Evolutionary conservation across 805 yeast species (phyloP).

Genomic region (Dipodascus geniculatus): DNA sequence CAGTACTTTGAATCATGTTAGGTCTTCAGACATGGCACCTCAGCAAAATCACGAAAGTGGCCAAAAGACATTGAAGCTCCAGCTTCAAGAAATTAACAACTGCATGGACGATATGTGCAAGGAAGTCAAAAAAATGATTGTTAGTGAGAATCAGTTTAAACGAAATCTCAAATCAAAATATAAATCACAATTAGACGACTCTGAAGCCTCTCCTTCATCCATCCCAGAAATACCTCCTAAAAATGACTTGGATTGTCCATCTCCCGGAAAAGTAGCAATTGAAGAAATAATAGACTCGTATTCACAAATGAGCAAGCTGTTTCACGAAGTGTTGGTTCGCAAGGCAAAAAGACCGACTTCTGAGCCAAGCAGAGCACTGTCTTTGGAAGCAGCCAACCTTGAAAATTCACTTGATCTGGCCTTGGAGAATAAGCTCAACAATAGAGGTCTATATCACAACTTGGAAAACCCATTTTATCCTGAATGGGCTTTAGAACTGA

Average conservation of each 20-base stretch:
- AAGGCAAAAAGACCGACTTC: neutral
- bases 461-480: neutral
- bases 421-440: neutral
- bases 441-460: neutral
- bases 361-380: neutral
- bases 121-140: neutral
- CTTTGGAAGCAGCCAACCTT: neutral
- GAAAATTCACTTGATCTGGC: neutral
- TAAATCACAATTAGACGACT: neutral
- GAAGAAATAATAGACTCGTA: neutral
- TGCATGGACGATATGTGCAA: neutral
- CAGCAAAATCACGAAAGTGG: neutral
- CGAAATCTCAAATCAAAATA: neutral
- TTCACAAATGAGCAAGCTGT: neutral
- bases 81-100: neutral
- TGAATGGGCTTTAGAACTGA: neutral
- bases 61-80: neutral
- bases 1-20: too few species aligned
- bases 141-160: conserved; percentile 1
- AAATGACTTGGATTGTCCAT: too few species aligned
- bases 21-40: too few species aligned
- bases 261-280: too few species aligned
- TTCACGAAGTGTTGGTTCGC: neutral
- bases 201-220: too few species aligned
- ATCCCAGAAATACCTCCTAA: too few species aligned